A percentile compares a stretch with the other conserved stretches of the same genome.
Conservation (phyloP, 2,329 filamentous ascomycete genomes). For the Colletotrichum plurivorum region DNA sequence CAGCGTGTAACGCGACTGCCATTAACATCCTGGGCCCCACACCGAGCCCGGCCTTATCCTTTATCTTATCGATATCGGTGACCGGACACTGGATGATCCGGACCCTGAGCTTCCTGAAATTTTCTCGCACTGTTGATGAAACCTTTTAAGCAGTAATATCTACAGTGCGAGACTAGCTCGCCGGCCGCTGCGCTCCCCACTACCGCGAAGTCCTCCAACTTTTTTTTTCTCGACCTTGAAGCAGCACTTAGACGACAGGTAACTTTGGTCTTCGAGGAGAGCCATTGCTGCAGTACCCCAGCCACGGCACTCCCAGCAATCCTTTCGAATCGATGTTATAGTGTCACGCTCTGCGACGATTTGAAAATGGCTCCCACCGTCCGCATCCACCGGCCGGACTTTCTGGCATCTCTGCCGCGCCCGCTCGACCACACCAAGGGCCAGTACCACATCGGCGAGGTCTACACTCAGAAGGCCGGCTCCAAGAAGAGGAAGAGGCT, state of each 20-base stretch:
- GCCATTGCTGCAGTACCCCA: slow-evolving; percentile 32
- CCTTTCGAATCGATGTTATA: background rate
- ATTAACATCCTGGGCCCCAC: slow-evolving; percentile 31
- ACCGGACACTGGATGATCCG: slow-evolving; percentile 20
- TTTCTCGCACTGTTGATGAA: slow-evolving; percentile 8
- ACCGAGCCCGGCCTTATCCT: background rate
- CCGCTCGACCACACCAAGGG: slow-evolving; percentile 65
- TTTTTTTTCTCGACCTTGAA: slow-evolving; percentile 38
- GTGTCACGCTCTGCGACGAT: slow-evolving; percentile 4
- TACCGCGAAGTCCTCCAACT: slow-evolving; percentile 29
- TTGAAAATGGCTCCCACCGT: slow-evolving; percentile 70
- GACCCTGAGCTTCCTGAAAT: background rate
- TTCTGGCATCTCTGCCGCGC: slow-evolving; percentile 71
- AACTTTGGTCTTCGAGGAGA: slow-evolving; percentile 8
- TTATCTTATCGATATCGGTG: slow-evolving; percentile 30
- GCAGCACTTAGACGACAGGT: slow-evolving; percentile 36
- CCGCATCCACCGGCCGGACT: slow-evolving; percentile 75
- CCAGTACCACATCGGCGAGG: slow-evolving; percentile 71
- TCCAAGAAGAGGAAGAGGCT: slow-evolving; percentile 74
- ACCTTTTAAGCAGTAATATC: rapidly evolving
- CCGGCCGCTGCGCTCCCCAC: slow-evolving; percentile 25
- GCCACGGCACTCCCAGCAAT: slow-evolving; percentile 10
- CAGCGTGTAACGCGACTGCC: slow-evolving; percentile 40
- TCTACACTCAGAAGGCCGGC: slow-evolving; percentile 71
- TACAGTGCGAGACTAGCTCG: slow-evolving; percentile 8